Conservation (phyloP, 2,329 filamentous ascomycete genomes). For the Trichoderma sp. region DNA sequence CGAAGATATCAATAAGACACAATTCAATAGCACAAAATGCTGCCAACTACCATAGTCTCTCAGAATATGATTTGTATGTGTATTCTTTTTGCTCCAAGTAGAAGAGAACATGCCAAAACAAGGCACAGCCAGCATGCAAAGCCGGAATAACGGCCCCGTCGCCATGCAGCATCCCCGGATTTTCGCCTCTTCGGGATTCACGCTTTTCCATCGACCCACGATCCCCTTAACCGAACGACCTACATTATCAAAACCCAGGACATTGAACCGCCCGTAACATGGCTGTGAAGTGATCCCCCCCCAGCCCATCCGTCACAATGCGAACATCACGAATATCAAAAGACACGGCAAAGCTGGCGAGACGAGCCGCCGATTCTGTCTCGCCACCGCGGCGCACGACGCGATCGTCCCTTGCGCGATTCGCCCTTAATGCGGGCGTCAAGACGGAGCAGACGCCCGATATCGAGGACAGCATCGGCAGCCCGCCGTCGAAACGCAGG, state of each 20-base stretch:
- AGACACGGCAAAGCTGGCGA: conserved; percentile 59
- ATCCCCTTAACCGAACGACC: neutral
- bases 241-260: neutral
- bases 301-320: conserved; percentile 43
- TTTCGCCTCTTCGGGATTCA: neutral
- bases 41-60: neutral
- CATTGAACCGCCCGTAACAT: conserved; percentile 2
- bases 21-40: neutral
- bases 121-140: neutral
- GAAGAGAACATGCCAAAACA: neutral
- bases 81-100: neutral
- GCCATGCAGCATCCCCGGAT: conserved; percentile 1
- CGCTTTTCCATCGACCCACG: neutral
- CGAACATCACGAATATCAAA: conserved; percentile 59
- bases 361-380: conserved; percentile 35
- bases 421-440: conserved; percentile 41
- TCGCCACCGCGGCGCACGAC: conserved; percentile 49
- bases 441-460: conserved; percentile 39
- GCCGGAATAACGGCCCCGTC: neutral
- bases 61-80: neutral
- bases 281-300: conserved; percentile 10
- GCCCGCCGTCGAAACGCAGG: conserved; percentile 37
- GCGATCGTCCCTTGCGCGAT: conserved; percentile 50
- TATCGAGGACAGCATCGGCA: conserved; percentile 57
- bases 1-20: neutral